Base-by-base conservation (phyloP, 495 filamentous ascomycete species). In the Tetracladium marchalianum region DNA sequence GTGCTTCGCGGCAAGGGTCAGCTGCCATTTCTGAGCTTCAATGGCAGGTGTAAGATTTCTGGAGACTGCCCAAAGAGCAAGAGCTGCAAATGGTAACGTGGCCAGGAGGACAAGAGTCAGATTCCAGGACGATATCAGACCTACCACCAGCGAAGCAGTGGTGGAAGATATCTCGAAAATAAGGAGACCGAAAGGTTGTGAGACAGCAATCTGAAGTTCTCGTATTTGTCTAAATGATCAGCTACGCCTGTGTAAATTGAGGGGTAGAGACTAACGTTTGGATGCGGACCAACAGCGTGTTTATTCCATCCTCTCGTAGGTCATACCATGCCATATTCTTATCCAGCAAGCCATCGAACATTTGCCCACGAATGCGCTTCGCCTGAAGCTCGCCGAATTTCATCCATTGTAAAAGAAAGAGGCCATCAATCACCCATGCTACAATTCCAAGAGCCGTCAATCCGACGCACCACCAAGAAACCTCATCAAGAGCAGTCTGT, bases 251-350 rank as follows among this genome's bases (percentile, higher is more conserved):
- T 13, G 17, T 4, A 46, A 5, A 31, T 17, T 27, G 17, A 8
- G 17, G n/a, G 37, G 32, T 13, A 38, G 13, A 33, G 27, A 60
- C 76, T 62, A 67, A 93, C 90, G 78, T 84, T 66, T 92, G 81
- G 10, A 88, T 63, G 35, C 76, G 66, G 11, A 80, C 77, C 12
- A 92, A 58, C 35, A 94, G 67, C 9, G 84, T 81, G 4, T 76
- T 76, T 32, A 87, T 74, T 4, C 90, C 92, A 53, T 84, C 75
- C 51, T 71, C 66, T 35, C 81, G 68, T 35, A 68, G 66, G 58
- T 97, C 88, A 54, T 85, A 97, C 88, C 90, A 98, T 42, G 69
- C 71, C 47, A 93, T 73, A 24, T 90, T 78, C 58, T 83, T 89
- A 12, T 68, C 57, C 16, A 93, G 54, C 13, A 97, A 61, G 2